Conservation (phyloP, 441 rosid species). For the Metrosideros polymorpha region DNA sequence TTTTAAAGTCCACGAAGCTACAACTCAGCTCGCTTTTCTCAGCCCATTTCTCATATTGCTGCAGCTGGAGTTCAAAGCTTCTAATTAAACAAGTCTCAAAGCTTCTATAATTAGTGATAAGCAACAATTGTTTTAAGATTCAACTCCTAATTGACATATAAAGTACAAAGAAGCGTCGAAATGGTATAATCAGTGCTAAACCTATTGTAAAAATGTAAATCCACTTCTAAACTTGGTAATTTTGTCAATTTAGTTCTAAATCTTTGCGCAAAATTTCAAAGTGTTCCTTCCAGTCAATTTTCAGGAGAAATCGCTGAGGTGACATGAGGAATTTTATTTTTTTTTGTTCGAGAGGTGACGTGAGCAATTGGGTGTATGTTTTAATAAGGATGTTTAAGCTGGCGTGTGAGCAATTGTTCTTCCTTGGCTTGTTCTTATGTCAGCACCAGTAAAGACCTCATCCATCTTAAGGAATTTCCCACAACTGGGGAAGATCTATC, state of each 20-base stretch:
- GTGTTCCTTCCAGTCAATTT: neutral
- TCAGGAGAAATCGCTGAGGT: no score
- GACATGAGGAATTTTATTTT: no score
- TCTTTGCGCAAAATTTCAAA: neutral
- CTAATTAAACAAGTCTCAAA: no score
- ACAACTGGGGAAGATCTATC: neutral
- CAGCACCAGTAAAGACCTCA: neutral
- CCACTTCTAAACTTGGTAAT: neutral
- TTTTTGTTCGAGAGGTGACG: no score
- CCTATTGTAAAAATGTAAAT: neutral
- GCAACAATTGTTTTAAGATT: no score
- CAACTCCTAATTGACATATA: no score
- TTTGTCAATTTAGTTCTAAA: neutral
- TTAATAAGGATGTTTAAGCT: neutral
- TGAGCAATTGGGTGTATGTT: neutral
- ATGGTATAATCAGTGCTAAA: neutral
- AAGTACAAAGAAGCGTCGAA: neutral
- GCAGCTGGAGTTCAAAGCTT: no score
- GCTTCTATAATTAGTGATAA: no score
- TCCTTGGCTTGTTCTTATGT: neutral
- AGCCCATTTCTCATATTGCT: neutral
- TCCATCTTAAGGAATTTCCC: neutral
- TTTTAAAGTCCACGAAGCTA: neutral
- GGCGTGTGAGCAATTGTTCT: neutral
- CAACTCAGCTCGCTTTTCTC: neutral